phyloP scores from a whole-genome alignment of 768 basidiomycete species.

The Kwoniella bestiolae region DNA sequence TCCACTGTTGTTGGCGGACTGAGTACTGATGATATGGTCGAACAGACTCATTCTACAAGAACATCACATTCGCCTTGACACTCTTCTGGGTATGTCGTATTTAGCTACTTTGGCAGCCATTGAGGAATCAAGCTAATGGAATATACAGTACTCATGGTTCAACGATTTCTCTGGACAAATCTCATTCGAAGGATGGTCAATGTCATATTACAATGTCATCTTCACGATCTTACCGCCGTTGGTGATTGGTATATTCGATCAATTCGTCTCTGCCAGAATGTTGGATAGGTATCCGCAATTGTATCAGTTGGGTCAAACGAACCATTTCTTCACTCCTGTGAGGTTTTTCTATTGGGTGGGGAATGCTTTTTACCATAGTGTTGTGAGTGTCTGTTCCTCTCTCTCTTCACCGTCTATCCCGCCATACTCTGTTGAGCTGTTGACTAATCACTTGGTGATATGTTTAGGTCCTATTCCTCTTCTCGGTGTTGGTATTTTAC shows the following conservation, averaged over 20 bases:
- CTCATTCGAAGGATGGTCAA: slow-evolving; percentile 97
- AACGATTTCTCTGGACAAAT: slow-evolving; percentile 99
- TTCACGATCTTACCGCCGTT: slow-evolving; percentile 95
- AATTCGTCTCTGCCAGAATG: slow-evolving; percentile 95
- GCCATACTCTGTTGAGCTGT: no score
- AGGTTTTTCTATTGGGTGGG: slow-evolving; percentile 58
- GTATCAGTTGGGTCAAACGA: slow-evolving; percentile 90
- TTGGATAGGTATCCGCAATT: slow-evolving; percentile 96
- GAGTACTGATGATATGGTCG: not conserved
- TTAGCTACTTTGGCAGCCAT: no score
- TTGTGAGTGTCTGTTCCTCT: slow-evolving; percentile 42
- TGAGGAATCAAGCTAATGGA: no score
- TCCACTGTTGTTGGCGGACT: not conserved
- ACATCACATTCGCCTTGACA: slow-evolving; percentile 96
- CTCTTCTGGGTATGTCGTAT: slow-evolving; percentile 95
- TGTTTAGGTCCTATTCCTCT: slow-evolving; percentile 76
- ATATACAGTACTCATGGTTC: slow-evolving; percentile 96
- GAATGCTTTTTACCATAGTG: slow-evolving; percentile 58
- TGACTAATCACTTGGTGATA: not conserved
- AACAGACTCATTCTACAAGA: slow-evolving; percentile 97
- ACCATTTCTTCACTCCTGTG: slow-evolving; percentile 68
- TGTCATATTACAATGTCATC: slow-evolving; percentile 93
- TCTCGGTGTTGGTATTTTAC: slow-evolving; percentile 89
- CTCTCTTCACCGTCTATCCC: not conserved
- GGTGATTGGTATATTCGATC: slow-evolving; percentile 97